Conservation (phyloP, 495 filamentous ascomycete genomes). For the Filosporella fistucella region DNA sequence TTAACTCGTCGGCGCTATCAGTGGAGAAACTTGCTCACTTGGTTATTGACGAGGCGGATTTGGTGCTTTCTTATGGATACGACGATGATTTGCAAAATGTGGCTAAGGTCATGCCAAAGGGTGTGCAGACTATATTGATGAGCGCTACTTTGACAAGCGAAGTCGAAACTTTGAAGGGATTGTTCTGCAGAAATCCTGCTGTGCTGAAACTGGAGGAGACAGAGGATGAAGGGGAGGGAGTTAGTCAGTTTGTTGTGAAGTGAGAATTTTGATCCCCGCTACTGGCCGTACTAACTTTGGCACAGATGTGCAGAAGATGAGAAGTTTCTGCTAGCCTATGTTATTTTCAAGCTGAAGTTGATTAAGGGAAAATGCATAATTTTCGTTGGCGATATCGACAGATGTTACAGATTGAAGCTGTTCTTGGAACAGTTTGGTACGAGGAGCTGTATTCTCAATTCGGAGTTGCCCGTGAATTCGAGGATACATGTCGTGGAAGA, state of each 20-base stretch:
- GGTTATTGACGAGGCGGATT: constrained; percentile 92
- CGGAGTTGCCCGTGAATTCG: constrained; percentile 88
- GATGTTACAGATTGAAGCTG: constrained; percentile 90
- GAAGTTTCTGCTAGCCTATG: constrained; percentile 90
- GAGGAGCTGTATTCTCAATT: constrained; percentile 90
- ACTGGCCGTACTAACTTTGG: constrained; percentile 6
- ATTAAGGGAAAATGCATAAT: constrained; percentile 94
- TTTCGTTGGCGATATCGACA: constrained; percentile 90
- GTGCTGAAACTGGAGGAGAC: constrained; percentile 71
- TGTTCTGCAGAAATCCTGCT: constrained; percentile 79
- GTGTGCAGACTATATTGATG: constrained; percentile 87
- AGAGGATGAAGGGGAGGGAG: constrained; percentile 63
- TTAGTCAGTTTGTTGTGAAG: constrained; percentile 85
- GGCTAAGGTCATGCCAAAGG: constrained; percentile 70
- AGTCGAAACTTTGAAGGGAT: constrained; percentile 74
- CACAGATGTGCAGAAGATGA: constrained; percentile 85
- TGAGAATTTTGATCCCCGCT: constrained; percentile 29
- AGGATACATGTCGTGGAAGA: constrained; percentile 93
- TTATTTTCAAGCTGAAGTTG: constrained; percentile 91
- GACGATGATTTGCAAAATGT: constrained; percentile 81
- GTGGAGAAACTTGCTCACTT: constrained; percentile 69
- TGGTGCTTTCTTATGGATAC: constrained; percentile 93
- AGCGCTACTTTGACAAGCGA: constrained; percentile 87
- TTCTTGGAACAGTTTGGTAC: constrained; percentile 97
- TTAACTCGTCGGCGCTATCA: constrained; percentile 64